phyloP scores from a whole-genome alignment of 2,329 filamentous ascomycete species.

The Alternaria hordeiaustralica region DNA sequence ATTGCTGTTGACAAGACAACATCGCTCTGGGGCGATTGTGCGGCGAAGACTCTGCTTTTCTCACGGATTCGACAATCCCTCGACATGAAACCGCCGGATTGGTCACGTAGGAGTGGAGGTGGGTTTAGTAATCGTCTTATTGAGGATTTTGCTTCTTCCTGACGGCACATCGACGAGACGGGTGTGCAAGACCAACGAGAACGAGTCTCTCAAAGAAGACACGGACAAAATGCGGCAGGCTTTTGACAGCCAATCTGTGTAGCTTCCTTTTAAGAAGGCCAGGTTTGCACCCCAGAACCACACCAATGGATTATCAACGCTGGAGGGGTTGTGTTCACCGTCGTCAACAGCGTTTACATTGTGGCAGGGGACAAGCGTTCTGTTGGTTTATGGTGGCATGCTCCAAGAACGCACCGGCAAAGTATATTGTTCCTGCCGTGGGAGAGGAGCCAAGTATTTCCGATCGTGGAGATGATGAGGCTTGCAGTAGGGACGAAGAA shows the following conservation, averaged over 20 bases:
- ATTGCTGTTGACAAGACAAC: slow-evolving; percentile 11
- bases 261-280: not conserved
- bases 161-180: not conserved
- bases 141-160: slow-evolving; percentile 1
- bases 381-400: not conserved
- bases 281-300: not conserved
- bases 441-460: slow-evolving; percentile 11
- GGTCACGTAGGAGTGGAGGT: not conserved
- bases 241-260: slow-evolving; percentile 10
- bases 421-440: slow-evolving; percentile 7
- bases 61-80: slow-evolving; percentile 2
- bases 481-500: slow-evolving; percentile 23
- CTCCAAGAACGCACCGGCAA: not conserved
- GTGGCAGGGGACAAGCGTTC: slow-evolving; percentile 2
- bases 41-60: not conserved
- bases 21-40: not conserved
- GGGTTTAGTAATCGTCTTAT: not conserved
- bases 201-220: slow-evolving; percentile 4
- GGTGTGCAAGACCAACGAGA: slow-evolving; percentile 8
- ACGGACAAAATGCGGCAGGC: slow-evolving; percentile 7
- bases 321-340: slow-evolving; percentile 2
- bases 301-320: not conserved
- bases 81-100: not conserved
- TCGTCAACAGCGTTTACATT: not conserved
- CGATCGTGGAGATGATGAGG: slow-evolving; percentile 13